A percentile compares a stretch with the other conserved stretches of the same genome.
Conservation (phyloP, 768 basidiomycete species). For the Tulasnella sp. region DNA sequence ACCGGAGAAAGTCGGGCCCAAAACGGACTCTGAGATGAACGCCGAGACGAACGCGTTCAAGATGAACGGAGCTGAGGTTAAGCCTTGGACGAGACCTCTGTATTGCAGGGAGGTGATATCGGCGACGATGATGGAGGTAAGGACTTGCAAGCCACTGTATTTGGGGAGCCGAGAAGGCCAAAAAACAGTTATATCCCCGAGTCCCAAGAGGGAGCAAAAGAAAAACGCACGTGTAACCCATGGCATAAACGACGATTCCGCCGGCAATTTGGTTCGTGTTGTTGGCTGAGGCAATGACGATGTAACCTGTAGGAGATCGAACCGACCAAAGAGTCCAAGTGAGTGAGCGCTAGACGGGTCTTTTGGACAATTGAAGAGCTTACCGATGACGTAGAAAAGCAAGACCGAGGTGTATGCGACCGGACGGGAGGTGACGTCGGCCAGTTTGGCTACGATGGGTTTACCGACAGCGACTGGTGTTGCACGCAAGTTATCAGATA, state of each 20-base stretch:
- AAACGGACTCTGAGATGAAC: slow-evolving; percentile 51
- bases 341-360: slow-evolving; percentile 48
- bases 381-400: slow-evolving; percentile 45
- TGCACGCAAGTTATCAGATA: too few species aligned
- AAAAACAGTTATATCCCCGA: too few species aligned
- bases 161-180: slow-evolving; percentile 20
- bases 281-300: slow-evolving; percentile 52
- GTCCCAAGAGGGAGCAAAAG: too few species aligned
- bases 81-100: slow-evolving; percentile 51
- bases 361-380: slow-evolving; percentile 41
- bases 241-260: slow-evolving; percentile 51
- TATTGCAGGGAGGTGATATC: slow-evolving; percentile 54
- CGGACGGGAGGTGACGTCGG: slow-evolving; percentile 66
- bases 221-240: slow-evolving; percentile 56
- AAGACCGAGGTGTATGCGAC: slow-evolving; percentile 48
- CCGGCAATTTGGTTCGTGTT: slow-evolving; percentile 48
- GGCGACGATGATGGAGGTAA: slow-evolving; percentile 62
- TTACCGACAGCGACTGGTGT: slow-evolving; percentile 50
- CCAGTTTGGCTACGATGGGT: slow-evolving; percentile 69
- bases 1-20: slow-evolving; percentile 43
- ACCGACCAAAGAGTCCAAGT: background rate
- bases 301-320: slow-evolving; percentile 42
- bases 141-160: slow-evolving; percentile 56
- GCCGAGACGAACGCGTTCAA: slow-evolving; percentile 64
- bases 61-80: slow-evolving; percentile 53